These are phyloP conservation scores for Stemphylium beticola DNA, from an alignment of 2,329 filamentous ascomycete species.

Conservation along the genomic window DNA sequence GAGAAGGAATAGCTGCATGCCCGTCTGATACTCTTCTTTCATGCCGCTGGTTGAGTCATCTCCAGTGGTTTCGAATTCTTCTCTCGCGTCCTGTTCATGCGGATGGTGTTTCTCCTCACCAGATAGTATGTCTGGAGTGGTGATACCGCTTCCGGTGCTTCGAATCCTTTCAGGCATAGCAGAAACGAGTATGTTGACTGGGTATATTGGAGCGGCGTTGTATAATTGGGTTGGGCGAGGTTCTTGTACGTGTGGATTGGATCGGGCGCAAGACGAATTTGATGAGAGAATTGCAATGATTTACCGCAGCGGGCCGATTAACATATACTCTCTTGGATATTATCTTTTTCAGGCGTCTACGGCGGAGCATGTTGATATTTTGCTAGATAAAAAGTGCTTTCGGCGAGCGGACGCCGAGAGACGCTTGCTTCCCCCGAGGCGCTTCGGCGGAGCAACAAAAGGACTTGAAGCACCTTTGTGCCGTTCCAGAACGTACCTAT, in stretches of 20 bases:
- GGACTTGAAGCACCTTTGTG: not conserved
- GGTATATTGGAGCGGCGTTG: too few relatives aligned
- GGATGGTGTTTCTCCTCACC: not conserved
- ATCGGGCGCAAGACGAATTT: too few relatives aligned
- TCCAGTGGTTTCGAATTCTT: not conserved
- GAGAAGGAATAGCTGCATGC: not conserved
- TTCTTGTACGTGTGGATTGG: too few relatives aligned
- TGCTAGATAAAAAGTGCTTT: not conserved
- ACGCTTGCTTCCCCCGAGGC: not conserved
- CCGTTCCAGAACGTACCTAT: not conserved
- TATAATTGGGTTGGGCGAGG: too few relatives aligned
- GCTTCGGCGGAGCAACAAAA: not conserved
- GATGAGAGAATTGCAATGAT: too few relatives aligned
- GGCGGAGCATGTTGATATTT: not conserved
- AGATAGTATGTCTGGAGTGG: not conserved
- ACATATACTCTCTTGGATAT: too few relatives aligned
- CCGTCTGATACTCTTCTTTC: slow-evolving; percentile 1
- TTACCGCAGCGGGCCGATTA: too few relatives aligned
- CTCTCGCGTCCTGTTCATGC: not conserved
- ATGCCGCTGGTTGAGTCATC: not conserved
- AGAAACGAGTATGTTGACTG: not conserved
- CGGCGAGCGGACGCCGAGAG: not conserved
- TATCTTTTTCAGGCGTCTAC: not conserved
- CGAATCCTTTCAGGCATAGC: not conserved
- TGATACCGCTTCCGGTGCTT: not conserved